Percentiles rank a stretch among this genome's conserved stretches.
phyloP scores from a whole-genome alignment of 2,329 filamentous ascomycete species.

The Claviceps digitariae region DNA sequence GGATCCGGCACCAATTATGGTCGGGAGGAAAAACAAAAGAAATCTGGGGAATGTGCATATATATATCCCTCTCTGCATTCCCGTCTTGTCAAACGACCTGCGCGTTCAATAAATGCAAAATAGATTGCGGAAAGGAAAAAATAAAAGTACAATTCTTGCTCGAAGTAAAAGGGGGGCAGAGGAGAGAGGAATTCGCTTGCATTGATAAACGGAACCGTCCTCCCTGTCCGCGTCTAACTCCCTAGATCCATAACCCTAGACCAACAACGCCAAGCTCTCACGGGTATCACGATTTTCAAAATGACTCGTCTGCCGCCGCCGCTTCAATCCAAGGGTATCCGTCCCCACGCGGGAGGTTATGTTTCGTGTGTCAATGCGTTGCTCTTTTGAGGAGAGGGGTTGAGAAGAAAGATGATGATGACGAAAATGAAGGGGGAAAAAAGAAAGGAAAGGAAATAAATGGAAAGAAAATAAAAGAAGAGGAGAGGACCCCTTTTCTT shows the following conservation, averaged over 20 bases:
- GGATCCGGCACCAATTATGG: too few species aligned
- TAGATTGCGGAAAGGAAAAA: too few species aligned
- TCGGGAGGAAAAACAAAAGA: too few species aligned
- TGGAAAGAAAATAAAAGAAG: background rate
- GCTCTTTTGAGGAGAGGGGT: background rate
- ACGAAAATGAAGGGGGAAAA: background rate
- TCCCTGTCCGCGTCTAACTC: background rate
- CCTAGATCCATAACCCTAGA: too few species aligned
- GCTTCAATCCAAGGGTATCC: background rate
- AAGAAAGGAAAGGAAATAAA: background rate
- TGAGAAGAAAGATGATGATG: too few species aligned
- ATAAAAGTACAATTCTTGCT: too few species aligned
- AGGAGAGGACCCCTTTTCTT: background rate
- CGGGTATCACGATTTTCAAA: slow-evolving; percentile 12
- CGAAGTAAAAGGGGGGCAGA: background rate
- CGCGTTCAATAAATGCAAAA: too few species aligned
- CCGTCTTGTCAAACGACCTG: too few species aligned
- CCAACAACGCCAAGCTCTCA: slow-evolving; percentile 10
- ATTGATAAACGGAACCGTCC: too few species aligned
- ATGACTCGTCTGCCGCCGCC: background rate
- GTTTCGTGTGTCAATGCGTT: background rate
- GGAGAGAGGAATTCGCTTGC: background rate
- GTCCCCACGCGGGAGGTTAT: background rate
- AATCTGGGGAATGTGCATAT: too few species aligned
- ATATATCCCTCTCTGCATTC: too few species aligned